Conservation (phyloP, 1,284 basidiomycete species). For the Thecaphora thlaspeos region DNA sequence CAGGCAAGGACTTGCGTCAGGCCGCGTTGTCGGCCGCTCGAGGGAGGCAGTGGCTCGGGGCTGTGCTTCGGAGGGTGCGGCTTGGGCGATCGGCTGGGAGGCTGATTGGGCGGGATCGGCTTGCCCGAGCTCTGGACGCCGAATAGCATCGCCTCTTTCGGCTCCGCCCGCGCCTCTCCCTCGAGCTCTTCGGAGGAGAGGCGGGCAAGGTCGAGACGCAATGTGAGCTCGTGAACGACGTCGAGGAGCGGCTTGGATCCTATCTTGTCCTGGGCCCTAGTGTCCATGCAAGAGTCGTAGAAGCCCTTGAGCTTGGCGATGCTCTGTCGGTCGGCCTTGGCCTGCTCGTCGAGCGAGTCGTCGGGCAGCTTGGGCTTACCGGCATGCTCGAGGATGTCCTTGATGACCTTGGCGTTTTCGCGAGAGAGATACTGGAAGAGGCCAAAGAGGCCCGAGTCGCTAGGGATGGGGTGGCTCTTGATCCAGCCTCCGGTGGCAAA, state of each 20-base stretch:
- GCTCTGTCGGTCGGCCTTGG: conserved; percentile 66
- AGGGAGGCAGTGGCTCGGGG: conserved; percentile 34
- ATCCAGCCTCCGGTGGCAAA: conserved; percentile 65
- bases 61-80: conserved; percentile 36
- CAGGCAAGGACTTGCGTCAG: conserved; percentile 78
- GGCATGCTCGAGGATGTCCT: conserved; percentile 57
- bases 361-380: conserved; percentile 56
- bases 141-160: conserved; percentile 64
- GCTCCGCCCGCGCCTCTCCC: conserved; percentile 60
- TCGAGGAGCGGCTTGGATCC: conserved; percentile 61
- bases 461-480: conserved; percentile 42
- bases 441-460: conserved; percentile 62
- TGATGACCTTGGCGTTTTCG: conserved; percentile 55
- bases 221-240: conserved; percentile 59
- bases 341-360: conserved; percentile 9
- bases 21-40: conserved; percentile 60
- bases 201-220: conserved; percentile 15
- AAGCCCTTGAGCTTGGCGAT: conserved; percentile 76
- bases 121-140: conserved; percentile 62
- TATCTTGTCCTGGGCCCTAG: conserved; percentile 61
- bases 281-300: conserved; percentile 80
- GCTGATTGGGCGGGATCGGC: conserved; percentile 38
- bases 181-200: conserved; percentile 65
- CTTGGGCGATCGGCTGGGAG: conserved; percentile 37
- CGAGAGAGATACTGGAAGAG: conserved; percentile 31